A percentile compares a stretch with the other conserved stretches of the same genome.
Conservation (phyloP, 192 early-diverging fungal species). For the Podila epicladia region DNA sequence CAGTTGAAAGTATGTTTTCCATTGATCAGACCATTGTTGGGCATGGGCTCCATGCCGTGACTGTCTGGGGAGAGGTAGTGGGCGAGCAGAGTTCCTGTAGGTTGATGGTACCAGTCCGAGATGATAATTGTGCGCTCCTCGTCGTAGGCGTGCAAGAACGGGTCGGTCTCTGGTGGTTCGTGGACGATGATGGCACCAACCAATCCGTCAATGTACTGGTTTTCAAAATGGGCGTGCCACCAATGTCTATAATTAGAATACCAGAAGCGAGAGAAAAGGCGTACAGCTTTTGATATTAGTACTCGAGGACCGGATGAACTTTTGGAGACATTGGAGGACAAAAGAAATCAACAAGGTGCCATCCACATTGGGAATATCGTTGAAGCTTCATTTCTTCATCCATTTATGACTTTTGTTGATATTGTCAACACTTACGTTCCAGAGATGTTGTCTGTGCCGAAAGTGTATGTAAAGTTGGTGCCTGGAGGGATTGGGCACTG, state of each 20-base stretch:
- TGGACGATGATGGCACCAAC: constrained; percentile 50
- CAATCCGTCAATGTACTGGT: constrained; percentile 55
- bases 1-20: constrained; percentile 55
- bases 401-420: no score
- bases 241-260: constrained; percentile 43
- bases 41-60: constrained; percentile 26
- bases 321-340: constrained; percentile 7
- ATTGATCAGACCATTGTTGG: constrained; percentile 64
- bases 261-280: neutral
- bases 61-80: constrained; percentile 18
- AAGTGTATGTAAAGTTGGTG: constrained; percentile 53
- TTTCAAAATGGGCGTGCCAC: constrained; percentile 56
- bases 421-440: constrained; percentile 56
- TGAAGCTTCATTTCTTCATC: no score
- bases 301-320: neutral
- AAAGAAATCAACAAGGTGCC: constrained; percentile 4
- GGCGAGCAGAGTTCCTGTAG: constrained; percentile 11
- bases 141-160: constrained; percentile 51
- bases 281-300: neutral
- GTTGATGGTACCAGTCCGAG: constrained; percentile 58
- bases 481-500: constrained; percentile 61
- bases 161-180: constrained; percentile 46
- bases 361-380: no score
- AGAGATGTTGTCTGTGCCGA: constrained; percentile 40
- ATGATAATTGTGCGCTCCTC: constrained; percentile 49